Evolutionary conservation across 352 stramenopile species (phyloP), one percentile per base, ranked within the genome.

Genomic region (Phytopythium mirpurense): DNA sequence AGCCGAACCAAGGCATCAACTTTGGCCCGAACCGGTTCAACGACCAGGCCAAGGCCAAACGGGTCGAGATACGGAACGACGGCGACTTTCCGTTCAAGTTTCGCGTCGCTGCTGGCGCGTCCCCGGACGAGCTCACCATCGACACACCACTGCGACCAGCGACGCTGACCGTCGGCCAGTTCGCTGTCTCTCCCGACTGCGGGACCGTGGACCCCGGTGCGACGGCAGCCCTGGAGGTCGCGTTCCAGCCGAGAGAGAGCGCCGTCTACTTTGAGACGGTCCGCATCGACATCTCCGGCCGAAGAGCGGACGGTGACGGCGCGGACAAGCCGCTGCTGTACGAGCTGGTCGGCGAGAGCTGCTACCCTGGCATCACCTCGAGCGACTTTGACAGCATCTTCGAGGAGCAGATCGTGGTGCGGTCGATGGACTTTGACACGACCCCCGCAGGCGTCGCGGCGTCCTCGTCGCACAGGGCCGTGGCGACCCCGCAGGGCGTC

Each of bases 351-450:
- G 94, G 84, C 10, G 94, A 98, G 62, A 96, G 85, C 41, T 97
- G 93, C 66, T 90, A 90, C n/a, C 94, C 94, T n/a, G 88, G 80
- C 1, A 97, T 98, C 60, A 83, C 83, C 37, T 87, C 74, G 7
- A 77, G 60, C 12, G 86, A 98, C 52, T 96, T 72, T 37, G 74
- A 96, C 24, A 86, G 67, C 37, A 98, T 98, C 48, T 98, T 98
- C 52, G 94, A 98, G 61, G 94, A 98, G 69, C 94, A 98, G 58
- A 91, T 86, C 8, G 90, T 98, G 19, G 74, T 98, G 40, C 73
- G 66, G 3, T 85, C 80, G 0, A 66, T 98, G 37, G 73, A 68
- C 14, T 56, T 85, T 3, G 71, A 81, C 1, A 50, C 59, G 2
- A 54, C 35, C 1, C 24, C 14, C 5, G 19, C 48, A 29, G 51